Conservation (phyloP, 495 filamentous ascomycete species). For the Penicillium ochrochloron region DNA sequence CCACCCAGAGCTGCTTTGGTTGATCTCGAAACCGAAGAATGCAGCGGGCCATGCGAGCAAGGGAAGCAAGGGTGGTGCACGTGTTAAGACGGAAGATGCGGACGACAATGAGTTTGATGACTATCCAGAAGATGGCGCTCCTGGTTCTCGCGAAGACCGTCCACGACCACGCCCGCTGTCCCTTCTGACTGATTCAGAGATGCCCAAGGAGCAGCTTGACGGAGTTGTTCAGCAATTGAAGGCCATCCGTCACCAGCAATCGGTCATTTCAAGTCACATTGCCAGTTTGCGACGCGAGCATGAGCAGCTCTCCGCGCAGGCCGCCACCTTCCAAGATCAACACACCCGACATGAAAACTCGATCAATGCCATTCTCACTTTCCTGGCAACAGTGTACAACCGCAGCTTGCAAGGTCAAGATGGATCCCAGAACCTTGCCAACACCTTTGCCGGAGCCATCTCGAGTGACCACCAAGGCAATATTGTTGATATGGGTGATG, state of each 20-base stretch:
- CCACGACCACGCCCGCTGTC: slow-evolving; percentile 47
- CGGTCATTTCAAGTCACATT: slow-evolving; percentile 79
- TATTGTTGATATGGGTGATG: slow-evolving; percentile 76
- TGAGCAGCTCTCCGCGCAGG: slow-evolving; percentile 86
- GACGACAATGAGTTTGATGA: slow-evolving; percentile 74
- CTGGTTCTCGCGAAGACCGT: slow-evolving; percentile 41
- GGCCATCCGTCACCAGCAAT: slow-evolving; percentile 81
- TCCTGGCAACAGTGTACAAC: slow-evolving; percentile 94
- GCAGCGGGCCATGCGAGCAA: slow-evolving; percentile 54
- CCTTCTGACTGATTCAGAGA: slow-evolving; percentile 44
- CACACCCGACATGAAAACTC: slow-evolving; percentile 97
- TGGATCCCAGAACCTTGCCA: slow-evolving; percentile 66
- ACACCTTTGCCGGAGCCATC: slow-evolving; percentile 72
- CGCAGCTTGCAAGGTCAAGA: slow-evolving; percentile 70
- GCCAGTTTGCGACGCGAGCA: slow-evolving; percentile 80
- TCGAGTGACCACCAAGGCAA: slow-evolving; percentile 67
- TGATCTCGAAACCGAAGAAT: slow-evolving; percentile 96
- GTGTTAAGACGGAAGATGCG: slow-evolving; percentile 71
- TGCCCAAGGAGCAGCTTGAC: slow-evolving; percentile 79
- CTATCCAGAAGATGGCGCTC: slow-evolving; percentile 55
- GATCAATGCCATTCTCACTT: slow-evolving; percentile 96
- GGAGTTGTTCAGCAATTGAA: slow-evolving; percentile 79
- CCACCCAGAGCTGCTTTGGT: slow-evolving; percentile 91
- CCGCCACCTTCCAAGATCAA: slow-evolving; percentile 83
- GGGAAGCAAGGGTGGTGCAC: slow-evolving; percentile 48